A percentile compares a stretch with the other conserved stretches of the same genome.
These are phyloP conservation scores for Tripterygium wilfordii DNA, from an alignment of 177 flowering plant species.

Conservation along the genomic window DNA sequence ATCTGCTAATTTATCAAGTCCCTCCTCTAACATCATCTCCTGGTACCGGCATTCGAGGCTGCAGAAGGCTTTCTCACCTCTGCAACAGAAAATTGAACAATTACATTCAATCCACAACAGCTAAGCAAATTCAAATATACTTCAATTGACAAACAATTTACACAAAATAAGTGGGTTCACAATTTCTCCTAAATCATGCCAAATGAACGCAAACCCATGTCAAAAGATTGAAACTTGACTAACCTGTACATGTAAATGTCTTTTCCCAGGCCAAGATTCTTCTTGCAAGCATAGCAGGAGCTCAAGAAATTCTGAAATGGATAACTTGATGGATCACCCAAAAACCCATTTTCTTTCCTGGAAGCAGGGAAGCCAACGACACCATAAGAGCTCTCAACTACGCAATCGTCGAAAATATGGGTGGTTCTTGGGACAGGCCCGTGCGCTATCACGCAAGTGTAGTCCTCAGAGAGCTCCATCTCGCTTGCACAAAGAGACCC, in stretches of 20 bases:
- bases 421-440: slow-evolving; percentile 72
- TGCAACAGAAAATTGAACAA: slow-evolving; percentile 19
- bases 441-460: slow-evolving; percentile 65
- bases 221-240: neutral
- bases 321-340: slow-evolving; percentile 11
- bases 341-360: slow-evolving; percentile 14
- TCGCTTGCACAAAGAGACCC: slow-evolving; percentile 54
- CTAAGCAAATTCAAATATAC: too few species aligned
- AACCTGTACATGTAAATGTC: slow-evolving; percentile 92
- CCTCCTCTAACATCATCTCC: slow-evolving; percentile 67
- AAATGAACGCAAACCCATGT: too few species aligned
- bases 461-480: slow-evolving; percentile 83
- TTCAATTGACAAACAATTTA: too few species aligned
- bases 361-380: slow-evolving; percentile 27
- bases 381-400: slow-evolving; percentile 52
- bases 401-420: slow-evolving; percentile 70
- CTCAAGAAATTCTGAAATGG: slow-evolving; percentile 55
- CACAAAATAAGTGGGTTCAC: too few species aligned
- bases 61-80: slow-evolving; percentile 95
- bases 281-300: slow-evolving; percentile 65
- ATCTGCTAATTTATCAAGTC: slow-evolving; percentile 28
- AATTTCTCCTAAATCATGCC: too few species aligned
- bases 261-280: slow-evolving; percentile 57
- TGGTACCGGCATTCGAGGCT: slow-evolving; percentile 65
- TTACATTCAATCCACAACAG: neutral